Base-by-base conservation (phyloP, 2,329 filamentous ascomycete species). In the Xylariaceae sp. region DNA sequence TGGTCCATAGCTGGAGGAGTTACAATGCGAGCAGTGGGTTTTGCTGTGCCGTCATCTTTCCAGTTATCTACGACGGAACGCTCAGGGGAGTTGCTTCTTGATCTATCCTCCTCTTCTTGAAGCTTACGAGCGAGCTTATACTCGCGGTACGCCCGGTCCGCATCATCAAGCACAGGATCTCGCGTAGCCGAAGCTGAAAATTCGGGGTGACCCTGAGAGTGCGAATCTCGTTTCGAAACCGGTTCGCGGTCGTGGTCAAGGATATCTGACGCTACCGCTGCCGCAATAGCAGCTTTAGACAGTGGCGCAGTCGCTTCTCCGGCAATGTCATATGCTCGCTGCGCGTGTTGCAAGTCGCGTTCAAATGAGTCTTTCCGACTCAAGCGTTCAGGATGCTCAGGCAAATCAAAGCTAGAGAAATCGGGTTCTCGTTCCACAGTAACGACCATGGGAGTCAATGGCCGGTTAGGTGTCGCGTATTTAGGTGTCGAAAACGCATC, bases 131-230 rank as follows among this genome's bases (percentile, higher is more conserved):
- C 79, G 48, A 78, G 71, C 19, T 71, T 71, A 35, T 72, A 71
- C 61, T 82, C 75, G 48, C 81, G 79, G 56, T 84, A 85, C 51
- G 75, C 73, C 48, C 72, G 70, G 60, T 85, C 72, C 30, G 81
- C 82, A 53, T 80, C 75, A 55, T 81, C 78, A 62, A 79, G 78
- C 17, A 84, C 70, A 11, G 63, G 55, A 51, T 81, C 77, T 45
- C 60, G 58, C 49, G 58, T 56, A 36, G 62, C 54, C 43, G 56
- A 55, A 31, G 55, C 54, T 36, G 51, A 59, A 39, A 67, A 66
- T n/a, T 58, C 62, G n/a, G 69, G 70, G 35, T 60, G 62, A 39
- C 66, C 69, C 58, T 18, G 68, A 54, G 49, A 69, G 58, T 41
- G 68, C 58, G 48, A 64, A 60, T 50, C 65, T 63, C 44, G 68